Percentiles rank a stretch among this genome's conserved stretches.
Conservation (phyloP, 1,284 basidiomycete species). For the Lignosus rhinocerotis region DNA sequence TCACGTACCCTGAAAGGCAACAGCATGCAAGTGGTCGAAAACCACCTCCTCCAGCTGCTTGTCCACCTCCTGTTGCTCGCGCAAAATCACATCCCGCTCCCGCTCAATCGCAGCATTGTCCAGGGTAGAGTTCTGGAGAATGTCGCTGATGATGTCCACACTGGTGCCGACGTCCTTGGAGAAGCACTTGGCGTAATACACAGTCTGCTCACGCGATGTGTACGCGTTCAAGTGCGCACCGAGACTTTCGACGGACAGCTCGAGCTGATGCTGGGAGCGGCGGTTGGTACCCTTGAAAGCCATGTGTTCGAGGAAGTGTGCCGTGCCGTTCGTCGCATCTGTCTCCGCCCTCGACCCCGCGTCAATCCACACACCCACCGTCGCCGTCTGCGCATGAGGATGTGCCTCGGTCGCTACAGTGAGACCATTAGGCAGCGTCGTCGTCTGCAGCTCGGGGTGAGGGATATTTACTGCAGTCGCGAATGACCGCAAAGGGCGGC, state of each 20-base stretch:
- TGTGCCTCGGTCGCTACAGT: conserved; percentile 94
- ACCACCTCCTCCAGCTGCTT: conserved; percentile 99
- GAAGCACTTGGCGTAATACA: conserved; percentile 99
- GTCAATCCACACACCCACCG: conserved; percentile 99
- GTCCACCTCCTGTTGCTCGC: conserved; percentile 99
- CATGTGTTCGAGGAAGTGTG: conserved; percentile 99
- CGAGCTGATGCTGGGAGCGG: conserved; percentile 89
- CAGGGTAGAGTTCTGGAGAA: conserved; percentile 96
- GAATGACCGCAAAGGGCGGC: conserved; percentile 51
- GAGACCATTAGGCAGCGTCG: conserved; percentile 88
- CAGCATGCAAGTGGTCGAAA: conserved; percentile 96
- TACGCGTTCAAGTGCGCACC: conserved; percentile 99
- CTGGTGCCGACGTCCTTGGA: conserved; percentile 90
- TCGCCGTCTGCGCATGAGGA: conserved; percentile 94
- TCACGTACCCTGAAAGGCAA: conserved; percentile 88
- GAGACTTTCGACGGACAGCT: conserved; percentile 98
- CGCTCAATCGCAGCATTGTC: conserved; percentile 89
- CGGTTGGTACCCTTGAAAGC: conserved; percentile 93
- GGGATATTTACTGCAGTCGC: conserved; percentile 70
- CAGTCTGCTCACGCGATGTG: conserved; percentile 98
- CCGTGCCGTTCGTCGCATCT: conserved; percentile 91
- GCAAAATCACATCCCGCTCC: conserved; percentile 95
- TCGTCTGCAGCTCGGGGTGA: conserved; percentile 82
- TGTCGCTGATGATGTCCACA: conserved; percentile 98
- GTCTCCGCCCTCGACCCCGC: conserved; percentile 97